Evolutionary conservation across 176 grass and related monocot species (phyloP).

Genomic region (Aechmea fasciata): DNA sequence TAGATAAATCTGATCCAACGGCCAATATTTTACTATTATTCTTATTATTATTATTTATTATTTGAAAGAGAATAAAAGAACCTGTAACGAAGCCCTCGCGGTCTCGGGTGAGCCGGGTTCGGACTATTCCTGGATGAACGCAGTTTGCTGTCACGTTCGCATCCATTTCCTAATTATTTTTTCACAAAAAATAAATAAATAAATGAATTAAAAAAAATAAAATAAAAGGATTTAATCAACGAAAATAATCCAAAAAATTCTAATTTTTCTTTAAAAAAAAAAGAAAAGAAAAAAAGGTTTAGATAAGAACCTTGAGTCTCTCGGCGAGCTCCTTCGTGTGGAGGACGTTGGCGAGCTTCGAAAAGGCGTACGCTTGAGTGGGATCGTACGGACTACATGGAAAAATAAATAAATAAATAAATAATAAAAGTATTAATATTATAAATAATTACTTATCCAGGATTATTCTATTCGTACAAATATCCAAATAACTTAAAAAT

Average conservation of each 20-base stretch:
- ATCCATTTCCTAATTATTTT: constrained; percentile 36
- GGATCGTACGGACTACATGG: constrained; percentile 63
- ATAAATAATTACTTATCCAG: not conserved
- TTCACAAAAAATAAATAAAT: not conserved
- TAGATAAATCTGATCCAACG: not conserved
- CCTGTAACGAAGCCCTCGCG: constrained; percentile 74
- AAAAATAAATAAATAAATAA: not conserved
- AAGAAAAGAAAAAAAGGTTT: too few species aligned
- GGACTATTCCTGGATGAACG: constrained; percentile 89
- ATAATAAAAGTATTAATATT: not conserved
- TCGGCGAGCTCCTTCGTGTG: constrained; percentile 62
- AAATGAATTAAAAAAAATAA: not conserved
- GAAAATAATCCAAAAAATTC: too few species aligned
- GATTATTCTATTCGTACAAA: not conserved
- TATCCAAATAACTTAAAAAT: not conserved
- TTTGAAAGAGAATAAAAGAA: not conserved
- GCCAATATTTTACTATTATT: not conserved
- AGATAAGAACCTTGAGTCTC: constrained; percentile 45
- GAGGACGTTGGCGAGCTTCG: constrained; percentile 79
- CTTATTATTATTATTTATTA: not conserved
- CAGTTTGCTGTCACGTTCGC: constrained; percentile 83
- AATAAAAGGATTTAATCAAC: not conserved
- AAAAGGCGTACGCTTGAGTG: constrained; percentile 82
- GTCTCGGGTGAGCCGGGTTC: constrained; percentile 88
- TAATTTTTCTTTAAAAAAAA: too few species aligned